These are phyloP conservation scores for Nectriaceae sp. DNA, from an alignment of 2,329 filamentous ascomycete genomes.

Conservation along the genomic window DNA sequence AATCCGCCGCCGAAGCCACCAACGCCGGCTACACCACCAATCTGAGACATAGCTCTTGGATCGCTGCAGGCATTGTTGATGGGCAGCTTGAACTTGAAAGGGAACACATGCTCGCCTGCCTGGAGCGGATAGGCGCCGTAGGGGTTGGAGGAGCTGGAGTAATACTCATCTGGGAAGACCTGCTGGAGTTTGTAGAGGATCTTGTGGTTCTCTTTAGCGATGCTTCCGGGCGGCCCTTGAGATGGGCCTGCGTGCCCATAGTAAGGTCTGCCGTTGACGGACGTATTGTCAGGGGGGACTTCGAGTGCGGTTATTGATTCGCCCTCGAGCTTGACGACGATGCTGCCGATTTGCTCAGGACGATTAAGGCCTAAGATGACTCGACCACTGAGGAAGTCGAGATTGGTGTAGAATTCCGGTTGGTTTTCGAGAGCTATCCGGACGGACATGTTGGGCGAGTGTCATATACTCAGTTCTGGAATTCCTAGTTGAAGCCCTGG, in stretches of 20 bases:
- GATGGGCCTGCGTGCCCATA: conserved; percentile 14
- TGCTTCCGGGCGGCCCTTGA: conserved; percentile 41
- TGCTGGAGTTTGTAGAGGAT: conserved; percentile 74
- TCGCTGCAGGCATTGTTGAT: conserved; percentile 74
- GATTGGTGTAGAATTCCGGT: conserved; percentile 76
- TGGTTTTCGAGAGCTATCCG: conserved; percentile 66
- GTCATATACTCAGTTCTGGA: no score
- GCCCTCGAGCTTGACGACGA: conserved; percentile 82
- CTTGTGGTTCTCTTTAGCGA: conserved; percentile 65
- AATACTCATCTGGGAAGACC: conserved; percentile 66
- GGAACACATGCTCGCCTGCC: conserved; percentile 72
- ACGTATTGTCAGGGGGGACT: conserved; percentile 49
- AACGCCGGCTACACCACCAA: conserved; percentile 54
- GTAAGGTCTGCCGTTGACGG: conserved; percentile 35
- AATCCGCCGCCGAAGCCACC: conserved; percentile 57
- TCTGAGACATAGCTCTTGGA: conserved; percentile 52
- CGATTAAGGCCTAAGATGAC: conserved; percentile 60
- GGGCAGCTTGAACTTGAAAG: conserved; percentile 75
- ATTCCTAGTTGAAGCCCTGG: background rate
- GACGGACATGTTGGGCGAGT: conserved; percentile 58
- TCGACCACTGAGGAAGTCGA: conserved; percentile 70
- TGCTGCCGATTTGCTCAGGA: conserved; percentile 69
- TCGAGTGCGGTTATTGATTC: conserved; percentile 70
- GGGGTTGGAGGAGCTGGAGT: conserved; percentile 40
- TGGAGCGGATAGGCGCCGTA: conserved; percentile 60